Conservation (phyloP, 2,329 filamentous ascomycete genomes). For the Trichoderma lentiforme region DNA sequence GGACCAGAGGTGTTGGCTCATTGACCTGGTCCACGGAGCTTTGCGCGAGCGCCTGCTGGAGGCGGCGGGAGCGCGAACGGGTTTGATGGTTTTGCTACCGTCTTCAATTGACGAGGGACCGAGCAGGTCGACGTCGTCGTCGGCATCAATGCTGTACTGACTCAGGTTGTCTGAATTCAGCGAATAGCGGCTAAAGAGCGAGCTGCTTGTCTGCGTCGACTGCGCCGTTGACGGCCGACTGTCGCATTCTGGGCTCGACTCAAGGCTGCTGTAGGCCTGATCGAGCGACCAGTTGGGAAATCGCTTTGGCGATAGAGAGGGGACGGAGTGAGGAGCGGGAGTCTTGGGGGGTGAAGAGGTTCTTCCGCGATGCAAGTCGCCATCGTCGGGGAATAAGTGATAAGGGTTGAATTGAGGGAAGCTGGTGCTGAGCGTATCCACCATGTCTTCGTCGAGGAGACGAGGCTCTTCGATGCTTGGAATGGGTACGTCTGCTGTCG, state of each 20-base stretch:
- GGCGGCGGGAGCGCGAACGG: not conserved
- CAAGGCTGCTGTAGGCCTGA: slow-evolving; percentile 53
- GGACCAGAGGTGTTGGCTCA: slow-evolving; percentile 64
- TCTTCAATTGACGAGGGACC: slow-evolving; percentile 30
- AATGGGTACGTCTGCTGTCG: slow-evolving; percentile 61
- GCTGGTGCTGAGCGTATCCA: slow-evolving; percentile 32
- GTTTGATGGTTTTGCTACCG: slow-evolving; percentile 32
- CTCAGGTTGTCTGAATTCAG: slow-evolving; percentile 53
- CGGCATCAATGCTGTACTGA: slow-evolving; percentile 48
- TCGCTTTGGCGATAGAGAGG: slow-evolving; percentile 43
- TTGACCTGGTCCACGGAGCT: slow-evolving; percentile 61
- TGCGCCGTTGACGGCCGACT: slow-evolving; percentile 59
- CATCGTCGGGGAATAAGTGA: slow-evolving; percentile 27
- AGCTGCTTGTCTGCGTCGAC: slow-evolving; percentile 57
- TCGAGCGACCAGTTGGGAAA: slow-evolving; percentile 60
- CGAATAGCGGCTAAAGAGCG: slow-evolving; percentile 56
- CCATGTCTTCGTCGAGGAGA: slow-evolving; percentile 44
- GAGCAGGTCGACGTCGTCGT: slow-evolving; percentile 29
- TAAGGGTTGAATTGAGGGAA: slow-evolving; percentile 37
- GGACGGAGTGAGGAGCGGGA: slow-evolving; percentile 47
- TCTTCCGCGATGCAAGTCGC: slow-evolving; percentile 37
- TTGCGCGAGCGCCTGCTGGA: slow-evolving; percentile 34
- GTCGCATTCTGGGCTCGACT: slow-evolving; percentile 58
- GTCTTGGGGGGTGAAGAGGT: slow-evolving; percentile 58
- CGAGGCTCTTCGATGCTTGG: slow-evolving; percentile 61